A percentile compares a stretch with the other conserved stretches of the same genome.
Conservation (phyloP, 495 filamentous ascomycete genomes). For the Aspergillus mulundensis region DNA sequence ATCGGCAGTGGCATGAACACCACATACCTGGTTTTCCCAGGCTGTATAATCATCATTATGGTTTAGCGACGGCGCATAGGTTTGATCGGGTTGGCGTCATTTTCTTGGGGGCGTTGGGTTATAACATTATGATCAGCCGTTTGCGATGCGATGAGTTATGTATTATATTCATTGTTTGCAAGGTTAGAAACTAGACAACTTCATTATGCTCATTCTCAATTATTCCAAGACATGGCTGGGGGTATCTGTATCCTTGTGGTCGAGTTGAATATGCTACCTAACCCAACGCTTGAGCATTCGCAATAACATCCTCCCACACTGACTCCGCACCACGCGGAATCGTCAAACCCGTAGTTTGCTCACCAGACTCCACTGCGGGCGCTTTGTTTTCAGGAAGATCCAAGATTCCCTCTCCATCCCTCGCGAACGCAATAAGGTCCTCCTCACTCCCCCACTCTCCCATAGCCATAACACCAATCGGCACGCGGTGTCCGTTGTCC, state of each 20-base stretch:
- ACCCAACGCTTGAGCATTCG: not conserved
- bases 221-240: not conserved
- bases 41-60: conserved; percentile 10
- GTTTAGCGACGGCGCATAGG: not conserved
- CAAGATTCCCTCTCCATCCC: conserved; percentile 57
- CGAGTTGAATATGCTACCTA: not conserved
- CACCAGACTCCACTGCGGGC: not conserved
- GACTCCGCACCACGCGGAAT: conserved; percentile 21
- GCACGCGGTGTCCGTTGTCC: conserved; percentile 55
- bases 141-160: not conserved
- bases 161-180: not conserved
- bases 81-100: not conserved
- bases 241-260: not conserved
- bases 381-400: conserved; percentile 23
- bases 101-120: not conserved
- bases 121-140: not conserved
- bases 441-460: conserved; percentile 87
- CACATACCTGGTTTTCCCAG: not conserved
- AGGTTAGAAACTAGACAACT: not conserved
- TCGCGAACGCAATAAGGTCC: conserved; percentile 68
- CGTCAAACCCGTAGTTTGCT: conserved; percentile 17
- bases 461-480: conserved; percentile 87
- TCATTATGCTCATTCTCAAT: not conserved
- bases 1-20: not conserved
- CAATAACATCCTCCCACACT: conserved; percentile 40